Conservation (phyloP, 2,329 filamentous ascomycete species). For the Domatiomyces catenatus region DNA sequence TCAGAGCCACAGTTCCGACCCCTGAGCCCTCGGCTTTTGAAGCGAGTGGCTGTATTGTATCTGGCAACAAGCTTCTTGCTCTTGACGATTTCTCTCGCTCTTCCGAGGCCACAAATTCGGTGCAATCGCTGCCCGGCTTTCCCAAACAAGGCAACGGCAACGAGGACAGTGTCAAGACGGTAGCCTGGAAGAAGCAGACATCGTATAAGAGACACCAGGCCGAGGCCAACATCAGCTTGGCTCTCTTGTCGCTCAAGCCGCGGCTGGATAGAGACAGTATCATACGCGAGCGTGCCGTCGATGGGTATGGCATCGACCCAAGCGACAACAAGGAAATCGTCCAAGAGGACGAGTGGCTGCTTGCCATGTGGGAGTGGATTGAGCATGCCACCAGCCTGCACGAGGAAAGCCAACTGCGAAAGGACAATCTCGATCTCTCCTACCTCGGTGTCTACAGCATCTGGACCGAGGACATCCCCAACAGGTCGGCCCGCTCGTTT, state of each 20-base stretch:
- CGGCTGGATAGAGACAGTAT: slow-evolving; percentile 9
- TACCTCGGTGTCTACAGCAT: slow-evolving; percentile 45
- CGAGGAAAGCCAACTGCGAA: slow-evolving; percentile 38
- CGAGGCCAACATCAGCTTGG: background rate
- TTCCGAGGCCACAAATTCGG: slow-evolving; percentile 5
- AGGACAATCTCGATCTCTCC: slow-evolving; percentile 42
- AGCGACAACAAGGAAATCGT: slow-evolving; percentile 40
- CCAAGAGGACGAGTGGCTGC: slow-evolving; percentile 39
- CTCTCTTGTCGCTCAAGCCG: background rate
- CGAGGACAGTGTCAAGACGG: background rate
- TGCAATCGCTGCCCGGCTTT: slow-evolving; percentile 12
- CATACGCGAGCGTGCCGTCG: slow-evolving; percentile 32
- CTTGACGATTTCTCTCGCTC: slow-evolving; percentile 1
- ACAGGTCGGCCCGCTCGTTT: slow-evolving; percentile 5
- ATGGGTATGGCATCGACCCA: slow-evolving; percentile 40
- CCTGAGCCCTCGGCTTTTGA: slow-evolving; percentile 8
- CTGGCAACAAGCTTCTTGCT: background rate
- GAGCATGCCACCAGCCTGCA: slow-evolving; percentile 32
- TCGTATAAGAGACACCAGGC: background rate
- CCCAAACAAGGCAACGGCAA: background rate
- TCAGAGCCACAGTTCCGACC: slow-evolving; percentile 24
- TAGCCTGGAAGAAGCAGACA: background rate
- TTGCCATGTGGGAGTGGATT: slow-evolving; percentile 45
- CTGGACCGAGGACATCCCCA: slow-evolving; percentile 41
- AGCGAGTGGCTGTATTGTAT: background rate